These are phyloP conservation scores for Viscum album DNA, from an alignment of 177 flowering plant genomes.

Conservation along the genomic window DNA sequence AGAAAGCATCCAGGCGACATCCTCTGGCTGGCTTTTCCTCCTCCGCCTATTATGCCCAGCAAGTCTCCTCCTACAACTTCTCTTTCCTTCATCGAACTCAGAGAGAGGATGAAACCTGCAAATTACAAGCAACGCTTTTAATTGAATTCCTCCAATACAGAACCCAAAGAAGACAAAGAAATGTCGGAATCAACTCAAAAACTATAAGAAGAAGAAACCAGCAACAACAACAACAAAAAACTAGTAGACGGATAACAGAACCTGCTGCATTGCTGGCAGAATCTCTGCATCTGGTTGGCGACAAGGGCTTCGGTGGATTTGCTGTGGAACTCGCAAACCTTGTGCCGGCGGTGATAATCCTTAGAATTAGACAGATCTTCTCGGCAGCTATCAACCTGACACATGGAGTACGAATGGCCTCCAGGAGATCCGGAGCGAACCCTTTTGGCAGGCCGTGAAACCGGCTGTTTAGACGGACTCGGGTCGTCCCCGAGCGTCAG, in stretches of 20 bases:
- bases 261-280: slow-evolving; percentile 99
- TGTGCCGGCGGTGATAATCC: slow-evolving; percentile 88
- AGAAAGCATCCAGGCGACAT: slow-evolving; percentile 34
- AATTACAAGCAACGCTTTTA: not conserved
- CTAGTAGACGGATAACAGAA: slow-evolving; percentile 5
- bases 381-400: slow-evolving; percentile 79
- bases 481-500: slow-evolving; percentile 53
- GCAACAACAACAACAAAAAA: not conserved
- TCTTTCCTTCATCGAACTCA: slow-evolving; percentile 92
- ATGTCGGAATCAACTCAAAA: no score
- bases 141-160: no score
- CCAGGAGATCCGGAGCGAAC: slow-evolving; percentile 82
- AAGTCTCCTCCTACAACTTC: slow-evolving; percentile 92
- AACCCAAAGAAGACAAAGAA: no score
- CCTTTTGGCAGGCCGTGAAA: slow-evolving; percentile 47
- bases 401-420: slow-evolving; percentile 43
- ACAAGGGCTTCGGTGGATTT: slow-evolving; percentile 70
- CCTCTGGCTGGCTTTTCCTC: slow-evolving; percentile 85
- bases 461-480: slow-evolving; percentile 23
- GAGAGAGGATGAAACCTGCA: slow-evolving; percentile 80
- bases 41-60: slow-evolving; percentile 91
- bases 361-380: slow-evolving; percentile 65
- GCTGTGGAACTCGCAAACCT: slow-evolving; percentile 78
- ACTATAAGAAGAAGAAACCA: not conserved
- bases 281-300: slow-evolving; percentile 74